Base-by-base conservation (phyloP, 306 rosid genomes). In the Geum urbanum region DNA sequence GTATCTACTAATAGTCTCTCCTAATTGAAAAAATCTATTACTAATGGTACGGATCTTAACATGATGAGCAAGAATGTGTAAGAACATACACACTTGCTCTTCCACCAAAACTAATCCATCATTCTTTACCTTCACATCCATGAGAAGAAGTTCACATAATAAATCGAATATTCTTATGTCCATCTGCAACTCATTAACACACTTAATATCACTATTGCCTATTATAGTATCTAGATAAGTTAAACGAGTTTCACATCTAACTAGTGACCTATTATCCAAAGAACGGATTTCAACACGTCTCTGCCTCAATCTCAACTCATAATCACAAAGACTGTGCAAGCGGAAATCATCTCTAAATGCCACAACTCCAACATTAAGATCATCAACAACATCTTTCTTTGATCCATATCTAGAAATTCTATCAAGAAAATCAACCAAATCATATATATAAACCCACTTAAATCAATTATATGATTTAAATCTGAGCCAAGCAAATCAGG, bases 31-130 rank as follows among this genome's bases (percentile, higher is more conserved):
- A 14, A 63, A 63, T 20, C 15, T 1, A 41, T 16, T 20, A 16
- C 7, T 5, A 6, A 41, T 63, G 4, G 48, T 45, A 15, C 15
- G 45, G 40, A 40, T 63, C 27, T 63, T 63, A 8, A 63, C 67
- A 63, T 63, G 67, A 16, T 63, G 50, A 20, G 48, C 67, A 63
- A 63, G 24, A 39, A 37, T 37, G 37, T 63, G 67, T 41, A 57
- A 35, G 9, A 57, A 57, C 0, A 27, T 57, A 27, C 43, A 27
- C 43, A 27, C 43, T 57, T 57, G 63, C 63, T 57, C 18, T 1
- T 57, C 18, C 6, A 57, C 63, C 13, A 4, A 0, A 0, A 57
- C 4, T 20, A 13, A 24, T 24, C 63, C 41, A 57, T 57, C 63
- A 57, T 57, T 22, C 8, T 5, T 13, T 9, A 57, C 11, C 9